phyloP scores from a whole-genome alignment of 495 filamentous ascomycete genomes.

The Penicillium chermesinum region DNA sequence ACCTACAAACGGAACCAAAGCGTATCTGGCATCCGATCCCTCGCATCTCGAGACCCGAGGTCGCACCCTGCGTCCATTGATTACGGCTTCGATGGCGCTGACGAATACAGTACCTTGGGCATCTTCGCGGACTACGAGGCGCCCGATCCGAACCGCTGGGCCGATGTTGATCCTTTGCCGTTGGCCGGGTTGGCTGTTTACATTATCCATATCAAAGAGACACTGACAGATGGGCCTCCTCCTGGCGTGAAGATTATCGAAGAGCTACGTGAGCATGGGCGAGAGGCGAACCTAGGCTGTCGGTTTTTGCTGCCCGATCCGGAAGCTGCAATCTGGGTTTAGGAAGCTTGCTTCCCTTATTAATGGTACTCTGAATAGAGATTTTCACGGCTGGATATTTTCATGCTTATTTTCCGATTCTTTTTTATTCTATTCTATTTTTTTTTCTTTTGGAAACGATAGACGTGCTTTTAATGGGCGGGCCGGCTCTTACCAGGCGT shows the following conservation, averaged over 20 bases:
- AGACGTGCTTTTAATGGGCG: background rate
- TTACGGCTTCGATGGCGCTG: conserved; percentile 5
- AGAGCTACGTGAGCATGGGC: conserved; percentile 59
- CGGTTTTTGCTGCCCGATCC: conserved; percentile 64
- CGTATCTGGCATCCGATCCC: background rate
- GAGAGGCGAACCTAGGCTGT: conserved; percentile 62
- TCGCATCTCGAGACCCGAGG: background rate
- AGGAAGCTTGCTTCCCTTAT: background rate
- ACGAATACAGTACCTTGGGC: conserved; percentile 7
- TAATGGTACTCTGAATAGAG: too few species aligned
- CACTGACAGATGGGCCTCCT: conserved; percentile 56
- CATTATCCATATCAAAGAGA: conserved; percentile 82
- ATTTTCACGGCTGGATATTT: too few species aligned
- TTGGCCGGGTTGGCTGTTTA: conserved; percentile 57
- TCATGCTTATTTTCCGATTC: too few species aligned
- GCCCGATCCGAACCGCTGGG: conserved; percentile 18
- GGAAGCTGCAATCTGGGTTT: conserved; percentile 46
- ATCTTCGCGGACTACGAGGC: conserved; percentile 9
- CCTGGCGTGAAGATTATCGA: conserved; percentile 61
- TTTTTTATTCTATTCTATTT: background rate
- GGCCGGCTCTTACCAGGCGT: background rate
- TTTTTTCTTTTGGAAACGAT: background rate
- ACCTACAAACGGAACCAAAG: conserved; percentile 18
- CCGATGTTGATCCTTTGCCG: conserved; percentile 27
- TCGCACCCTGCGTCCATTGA: conserved; percentile 1